Conservation (phyloP, 306 rosid species). For the Vicia faba region DNA sequence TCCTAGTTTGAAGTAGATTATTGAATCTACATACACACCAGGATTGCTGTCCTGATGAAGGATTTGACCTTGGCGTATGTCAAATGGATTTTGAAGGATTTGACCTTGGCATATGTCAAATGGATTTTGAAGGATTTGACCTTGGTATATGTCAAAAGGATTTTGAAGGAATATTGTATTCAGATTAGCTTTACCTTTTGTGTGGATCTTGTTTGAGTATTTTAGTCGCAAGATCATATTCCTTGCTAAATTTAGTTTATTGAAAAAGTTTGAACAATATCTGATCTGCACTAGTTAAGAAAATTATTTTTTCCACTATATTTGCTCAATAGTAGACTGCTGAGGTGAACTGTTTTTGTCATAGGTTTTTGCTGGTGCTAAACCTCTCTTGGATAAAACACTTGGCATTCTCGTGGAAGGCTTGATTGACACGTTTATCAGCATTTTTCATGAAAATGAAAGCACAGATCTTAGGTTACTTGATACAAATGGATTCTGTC, state of each 20-base stretch:
- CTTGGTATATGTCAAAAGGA: slow-evolving; percentile 12
- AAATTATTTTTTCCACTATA: slow-evolving; percentile 9
- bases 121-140: slow-evolving; percentile 29
- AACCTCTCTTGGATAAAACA: slow-evolving; percentile 92
- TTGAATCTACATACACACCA: slow-evolving; percentile 7
- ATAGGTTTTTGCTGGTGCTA: slow-evolving; percentile 94
- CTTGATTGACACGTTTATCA: slow-evolving; percentile 90
- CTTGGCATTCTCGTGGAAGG: slow-evolving; percentile 99
- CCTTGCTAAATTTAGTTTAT: slow-evolving; percentile 10
- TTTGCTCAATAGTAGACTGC: slow-evolving; percentile 34
- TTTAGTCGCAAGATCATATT: slow-evolving; percentile 9
- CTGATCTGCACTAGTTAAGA: neutral
- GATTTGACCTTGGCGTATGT: slow-evolving; percentile 20
- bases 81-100: slow-evolving; percentile 34
- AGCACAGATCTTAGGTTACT: slow-evolving; percentile 66
- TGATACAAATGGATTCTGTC: slow-evolving; percentile 92
- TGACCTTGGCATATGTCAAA: slow-evolving; percentile 19
- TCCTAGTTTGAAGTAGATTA: slow-evolving; percentile 4
- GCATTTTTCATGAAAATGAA: slow-evolving; percentile 83
- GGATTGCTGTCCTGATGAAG: slow-evolving; percentile 20
- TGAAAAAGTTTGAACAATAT: slow-evolving; percentile 17
- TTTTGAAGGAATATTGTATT: slow-evolving; percentile 24
- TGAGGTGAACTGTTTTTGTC: slow-evolving; percentile 27
- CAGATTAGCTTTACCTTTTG: slow-evolving; percentile 29
- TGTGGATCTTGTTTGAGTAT: slow-evolving; percentile 7